Conservation (phyloP, 805 yeast genomes). For the Barnettozyma populi region DNA sequence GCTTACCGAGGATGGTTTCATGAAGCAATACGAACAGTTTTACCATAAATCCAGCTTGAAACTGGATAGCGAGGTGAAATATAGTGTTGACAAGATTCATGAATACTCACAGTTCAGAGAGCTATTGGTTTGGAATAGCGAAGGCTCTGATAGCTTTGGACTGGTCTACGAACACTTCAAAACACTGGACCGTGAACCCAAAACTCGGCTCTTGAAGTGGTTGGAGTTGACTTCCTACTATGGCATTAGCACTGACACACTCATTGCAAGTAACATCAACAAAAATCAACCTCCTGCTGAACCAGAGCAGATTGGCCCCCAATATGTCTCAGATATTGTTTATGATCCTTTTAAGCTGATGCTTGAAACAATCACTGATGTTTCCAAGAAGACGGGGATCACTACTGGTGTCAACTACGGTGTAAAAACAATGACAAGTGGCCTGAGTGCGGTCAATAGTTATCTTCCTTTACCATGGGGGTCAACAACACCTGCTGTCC, state of each 20-base stretch:
- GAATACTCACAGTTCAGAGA: conserved; percentile 14
- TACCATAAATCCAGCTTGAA: conserved; percentile 26
- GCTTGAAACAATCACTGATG: conserved; percentile 20
- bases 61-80: conserved; percentile 11
- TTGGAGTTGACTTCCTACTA: conserved; percentile 13
- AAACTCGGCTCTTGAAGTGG: conserved; percentile 18
- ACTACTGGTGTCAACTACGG: conserved; percentile 21
- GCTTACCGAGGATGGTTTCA: conserved; percentile 29
- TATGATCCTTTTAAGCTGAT: conserved; percentile 26
- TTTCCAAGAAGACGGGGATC: conserved; percentile 16
- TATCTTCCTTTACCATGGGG: conserved; percentile 12
- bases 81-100: conserved; percentile 10
- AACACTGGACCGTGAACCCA: conserved; percentile 5
- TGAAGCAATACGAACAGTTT: conserved; percentile 24
- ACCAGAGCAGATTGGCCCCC: not conserved
- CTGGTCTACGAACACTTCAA: conserved; percentile 18
- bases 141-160: conserved; percentile 13
- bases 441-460: conserved; percentile 8
- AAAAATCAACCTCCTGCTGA: conserved; percentile 16
- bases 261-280: conserved; percentile 18
- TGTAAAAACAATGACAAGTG: conserved; percentile 12
- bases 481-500: not conserved
- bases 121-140: conserved; percentile 15
- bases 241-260: conserved; percentile 11
- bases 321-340: conserved; percentile 14